Base-by-base conservation (phyloP, 1,284 basidiomycete species). In the Apiotrichum montevideense region DNA sequence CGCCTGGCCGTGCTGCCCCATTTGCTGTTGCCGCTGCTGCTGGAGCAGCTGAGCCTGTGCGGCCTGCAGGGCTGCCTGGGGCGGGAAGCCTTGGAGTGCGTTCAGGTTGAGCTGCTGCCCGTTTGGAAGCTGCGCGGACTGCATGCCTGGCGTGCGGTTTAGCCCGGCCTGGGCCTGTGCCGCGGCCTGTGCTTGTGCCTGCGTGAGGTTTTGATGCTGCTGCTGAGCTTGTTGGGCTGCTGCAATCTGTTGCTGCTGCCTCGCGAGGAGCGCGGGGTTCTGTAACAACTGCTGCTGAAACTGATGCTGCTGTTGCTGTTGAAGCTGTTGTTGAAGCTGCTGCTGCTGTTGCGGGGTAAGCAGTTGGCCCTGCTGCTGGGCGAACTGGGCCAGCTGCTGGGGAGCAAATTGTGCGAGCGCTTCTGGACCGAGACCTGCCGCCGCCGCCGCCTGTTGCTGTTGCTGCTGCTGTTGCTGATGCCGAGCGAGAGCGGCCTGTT, bases 301-400 rank as follows among this genome's bases (percentile, higher is more conserved):
- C 11, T 55, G 39, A 2, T 56, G 39, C 51, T 59, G 58, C 51
- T 59, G 57, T 32, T 58, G 56, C 37, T 61, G 59, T 34, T 52
- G 46, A 29, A 51, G 56, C 34, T 57, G 59, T 37, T 63, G 62
- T 35, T 58, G 56, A 44, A 56, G 55, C n/a, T 59, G 54, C 50
- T 60, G 55, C 11, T 63, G 63, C 37, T 61, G 58, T 35, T 57
- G 59, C 35, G 54, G 54, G 45, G 55, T 52, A 46, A 49, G 32
- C 43, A 50, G 42, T 29, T 50, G 50, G 14, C 45, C 37, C 41
- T 60, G 64, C 46, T 60, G 58, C 46, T 61, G 61, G 13, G 54
- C 54, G 7, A 62, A 48, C 52, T 58, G 59, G 3, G 60, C 56
- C 2, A 66, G 55, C 54, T 62, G 60, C 37, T 62, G 62, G 1